A percentile compares a stretch with the other conserved stretches of the same genome.
phyloP scores from a whole-genome alignment of 2,329 filamentous ascomycete species.

The Ophiocordyceps robertsii region DNA sequence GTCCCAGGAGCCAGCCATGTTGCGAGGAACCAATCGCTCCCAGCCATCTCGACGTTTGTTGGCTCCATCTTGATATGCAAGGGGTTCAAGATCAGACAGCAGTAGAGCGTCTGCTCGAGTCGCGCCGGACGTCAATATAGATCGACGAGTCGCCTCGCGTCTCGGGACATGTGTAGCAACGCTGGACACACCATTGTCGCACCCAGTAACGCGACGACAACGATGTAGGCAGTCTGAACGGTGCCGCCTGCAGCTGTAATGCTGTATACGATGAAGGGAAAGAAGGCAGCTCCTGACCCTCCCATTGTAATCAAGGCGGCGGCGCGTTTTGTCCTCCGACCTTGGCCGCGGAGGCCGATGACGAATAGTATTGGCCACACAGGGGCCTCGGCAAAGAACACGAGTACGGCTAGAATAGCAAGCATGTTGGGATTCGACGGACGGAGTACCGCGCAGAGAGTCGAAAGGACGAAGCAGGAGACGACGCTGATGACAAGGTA shows the following conservation, averaged over 20 bases:
- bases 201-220: conserved; percentile 42
- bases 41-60: no score
- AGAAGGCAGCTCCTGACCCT: conserved; percentile 58
- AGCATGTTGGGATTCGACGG: conserved; percentile 33
- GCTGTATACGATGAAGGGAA: conserved; percentile 61
- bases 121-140: no score
- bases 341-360: conserved; percentile 66
- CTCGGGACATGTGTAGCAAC: conserved; percentile 8
- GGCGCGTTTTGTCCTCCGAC: conserved; percentile 66
- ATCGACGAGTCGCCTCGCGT: conserved; percentile 32
- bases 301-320: conserved; percentile 68
- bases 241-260: conserved; percentile 46
- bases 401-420: conserved; percentile 48
- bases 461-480: conserved; percentile 44
- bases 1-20: no score
- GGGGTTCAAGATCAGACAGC: no score
- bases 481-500: conserved; percentile 50
- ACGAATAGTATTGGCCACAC: conserved; percentile 75
- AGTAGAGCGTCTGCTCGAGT: no score
- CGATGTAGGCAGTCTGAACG: conserved; percentile 49
- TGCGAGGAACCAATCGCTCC: no score
- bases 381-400: conserved; percentile 71
- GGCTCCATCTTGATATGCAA: no score
- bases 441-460: conserved; percentile 32
- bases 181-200: conserved; percentile 29